Conservation (phyloP, 257 asterid genomes). For the Plantago elongata region DNA sequence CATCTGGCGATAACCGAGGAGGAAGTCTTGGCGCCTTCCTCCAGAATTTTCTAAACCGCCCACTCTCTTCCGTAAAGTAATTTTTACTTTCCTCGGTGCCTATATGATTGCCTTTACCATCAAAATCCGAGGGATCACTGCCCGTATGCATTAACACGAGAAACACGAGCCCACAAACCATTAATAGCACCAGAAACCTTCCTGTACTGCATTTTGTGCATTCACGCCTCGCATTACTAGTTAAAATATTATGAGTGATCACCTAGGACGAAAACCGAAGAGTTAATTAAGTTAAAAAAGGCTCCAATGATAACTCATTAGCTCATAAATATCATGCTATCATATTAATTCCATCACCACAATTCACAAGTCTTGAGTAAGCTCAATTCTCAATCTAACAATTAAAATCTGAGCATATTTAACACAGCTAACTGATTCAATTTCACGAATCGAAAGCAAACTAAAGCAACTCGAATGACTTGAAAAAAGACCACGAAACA, state of each 20-base stretch:
- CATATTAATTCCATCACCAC: no score
- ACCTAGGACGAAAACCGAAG: constrained; percentile 42
- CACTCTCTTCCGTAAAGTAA: constrained; percentile 39
- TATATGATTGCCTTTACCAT: constrained; percentile 28
- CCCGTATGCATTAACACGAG: constrained; percentile 51
- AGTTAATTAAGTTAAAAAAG: not conserved
- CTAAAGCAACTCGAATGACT: no score
- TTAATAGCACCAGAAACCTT: constrained; percentile 53
- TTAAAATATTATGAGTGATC: constrained; percentile 48
- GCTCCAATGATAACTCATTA: no score
- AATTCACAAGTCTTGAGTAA: no score
- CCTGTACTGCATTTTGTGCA: constrained; percentile 46
- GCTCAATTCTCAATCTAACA: no score
- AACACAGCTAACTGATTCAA: no score
- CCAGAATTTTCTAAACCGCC: constrained; percentile 57
- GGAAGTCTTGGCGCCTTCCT: constrained; percentile 85
- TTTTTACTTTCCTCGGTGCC: constrained; percentile 45
- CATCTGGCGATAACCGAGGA: constrained; percentile 84
- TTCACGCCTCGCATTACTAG: constrained; percentile 42
- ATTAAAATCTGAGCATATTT: no score
- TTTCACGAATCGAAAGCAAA: no score
- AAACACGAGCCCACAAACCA: constrained; percentile 70
- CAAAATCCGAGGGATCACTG: constrained; percentile 29
- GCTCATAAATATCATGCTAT: no score
- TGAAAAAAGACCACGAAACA: no score